Conservation (phyloP, 2,329 filamentous ascomycete species). For the Penicillium sp. region DNA sequence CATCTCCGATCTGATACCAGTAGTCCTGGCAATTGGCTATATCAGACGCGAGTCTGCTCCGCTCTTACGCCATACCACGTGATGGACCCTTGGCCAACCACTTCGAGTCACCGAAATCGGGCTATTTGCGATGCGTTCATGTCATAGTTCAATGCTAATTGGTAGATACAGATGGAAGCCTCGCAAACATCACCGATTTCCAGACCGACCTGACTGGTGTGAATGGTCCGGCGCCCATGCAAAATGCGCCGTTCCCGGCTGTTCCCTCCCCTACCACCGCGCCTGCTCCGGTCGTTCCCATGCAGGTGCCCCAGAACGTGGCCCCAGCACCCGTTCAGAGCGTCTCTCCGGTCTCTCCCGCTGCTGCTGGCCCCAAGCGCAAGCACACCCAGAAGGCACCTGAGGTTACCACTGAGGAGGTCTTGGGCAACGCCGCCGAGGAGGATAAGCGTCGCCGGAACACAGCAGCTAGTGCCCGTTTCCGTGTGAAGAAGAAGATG, state of each 20-base stretch:
- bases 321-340: neutral
- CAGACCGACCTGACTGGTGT: slow-evolving; percentile 29
- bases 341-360: neutral
- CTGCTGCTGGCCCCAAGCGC: slow-evolving; percentile 34
- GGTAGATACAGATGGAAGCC: slow-evolving; percentile 26
- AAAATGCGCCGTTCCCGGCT: slow-evolving; percentile 24
- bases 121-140: slow-evolving; percentile 6
- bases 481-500: slow-evolving; percentile 96
- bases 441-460: slow-evolving; percentile 90
- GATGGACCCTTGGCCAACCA: slow-evolving; percentile 17
- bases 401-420: slow-evolving; percentile 64
- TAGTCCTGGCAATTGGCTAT: slow-evolving; percentile 12
- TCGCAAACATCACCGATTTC: slow-evolving; percentile 35
- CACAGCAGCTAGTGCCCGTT: slow-evolving; percentile 85
- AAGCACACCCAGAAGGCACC: slow-evolving; percentile 37
- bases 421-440: slow-evolving; percentile 73
- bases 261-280: slow-evolving; percentile 23
- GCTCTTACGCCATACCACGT: slow-evolving; percentile 40
- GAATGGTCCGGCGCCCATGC: slow-evolving; percentile 27
- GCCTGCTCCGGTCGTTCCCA: slow-evolving; percentile 16
- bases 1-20: neutral
- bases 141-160: slow-evolving; percentile 17
- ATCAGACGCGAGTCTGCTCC: slow-evolving; percentile 24
- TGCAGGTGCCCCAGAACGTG: slow-evolving; percentile 12
- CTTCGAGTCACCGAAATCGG: slow-evolving; percentile 12